Base-by-base conservation (phyloP, 176 grass and related monocot species). In the Cymbopogon citratus region DNA sequence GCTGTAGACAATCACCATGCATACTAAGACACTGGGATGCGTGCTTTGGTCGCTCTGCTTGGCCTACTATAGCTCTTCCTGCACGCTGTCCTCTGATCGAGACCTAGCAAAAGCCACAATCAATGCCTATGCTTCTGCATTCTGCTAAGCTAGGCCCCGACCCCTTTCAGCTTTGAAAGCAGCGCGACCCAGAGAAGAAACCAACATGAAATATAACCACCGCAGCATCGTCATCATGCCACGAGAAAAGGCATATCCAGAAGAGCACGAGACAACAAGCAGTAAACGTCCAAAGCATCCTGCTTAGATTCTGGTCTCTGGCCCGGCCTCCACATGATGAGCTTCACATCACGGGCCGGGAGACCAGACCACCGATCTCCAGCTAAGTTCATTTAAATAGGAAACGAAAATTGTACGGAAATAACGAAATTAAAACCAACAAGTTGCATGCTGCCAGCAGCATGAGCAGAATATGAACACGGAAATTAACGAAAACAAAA, bases 131-230 rank as follows among this genome's bases (percentile, higher is more conserved):
- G 28, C 35, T 66, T 40, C 16, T 76, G 63, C 49, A 21, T 16
- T 68, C 29, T 69, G 64, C 48, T 8, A 6, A 3, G 0, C 5
- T 33, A 7, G 56, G 9, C 57, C 24, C 54, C 51, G 31, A 14
- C 51, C 64, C 59, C 80, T 68, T 86, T 60, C 56, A 78, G 52
- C 83, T 88, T 86, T 91, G 74, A 85, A 88, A 83, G 68, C 54
- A 46, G 41, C 81, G 69, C 36, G 46, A 69, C 82, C 87, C 66
- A 83, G 75, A 90, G 81, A 87, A 83, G 74, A 82, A 87, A 83
- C 74, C 70, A 92, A 74, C 84, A 94, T 81, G 79, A 84, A 91
- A 90, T 87, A 82, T 89, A 87, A 15, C 64, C 76, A 24, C 69
- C 4, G 4, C 83, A 48, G 25, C 36, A 13, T 41, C 51, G 5